Evolutionary conservation across 2,329 filamentous ascomycete species (phyloP).

Genomic region (Ilyonectria destructans): DNA sequence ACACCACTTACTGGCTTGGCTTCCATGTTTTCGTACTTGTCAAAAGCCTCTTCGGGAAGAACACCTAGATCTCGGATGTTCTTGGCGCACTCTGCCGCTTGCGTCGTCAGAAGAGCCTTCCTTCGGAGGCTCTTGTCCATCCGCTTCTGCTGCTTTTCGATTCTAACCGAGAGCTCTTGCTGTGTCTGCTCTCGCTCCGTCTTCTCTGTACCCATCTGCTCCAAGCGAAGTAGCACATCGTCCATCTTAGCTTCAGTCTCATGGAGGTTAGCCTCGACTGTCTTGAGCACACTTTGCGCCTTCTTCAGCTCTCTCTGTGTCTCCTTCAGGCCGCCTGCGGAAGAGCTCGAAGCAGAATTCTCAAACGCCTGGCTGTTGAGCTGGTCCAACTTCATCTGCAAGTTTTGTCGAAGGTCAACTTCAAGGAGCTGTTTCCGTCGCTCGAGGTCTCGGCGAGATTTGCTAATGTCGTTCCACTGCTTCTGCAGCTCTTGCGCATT

Average conservation of each 20-base stretch:
- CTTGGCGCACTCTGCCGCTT: conserved; percentile 85
- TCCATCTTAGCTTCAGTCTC: conserved; percentile 84
- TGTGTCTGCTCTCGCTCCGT: conserved; percentile 79
- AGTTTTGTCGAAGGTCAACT: conserved; percentile 89
- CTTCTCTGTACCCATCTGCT: conserved; percentile 70
- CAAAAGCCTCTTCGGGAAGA: conserved; percentile 93
- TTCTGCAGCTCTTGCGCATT: conserved; percentile 82
- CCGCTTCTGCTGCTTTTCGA: conserved; percentile 88
- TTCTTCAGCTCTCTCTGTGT: conserved; percentile 87
- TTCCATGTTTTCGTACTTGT: conserved; percentile 89
- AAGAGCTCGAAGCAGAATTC: conserved; percentile 71
- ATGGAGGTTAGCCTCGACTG: conserved; percentile 78
- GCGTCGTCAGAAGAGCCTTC: conserved; percentile 83
- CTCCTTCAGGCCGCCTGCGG: conserved; percentile 80
- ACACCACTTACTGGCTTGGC: conserved; percentile 76
- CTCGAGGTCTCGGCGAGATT: conserved; percentile 83
- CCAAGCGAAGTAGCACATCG: conserved; percentile 64
- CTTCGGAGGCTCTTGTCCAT: conserved; percentile 95
- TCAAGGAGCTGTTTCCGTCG: conserved; percentile 87
- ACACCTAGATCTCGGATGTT: conserved; percentile 95
- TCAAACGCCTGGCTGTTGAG: conserved; percentile 85
- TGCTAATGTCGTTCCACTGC: conserved; percentile 83
- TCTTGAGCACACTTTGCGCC: conserved; percentile 77
- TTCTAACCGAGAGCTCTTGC: conserved; percentile 82
- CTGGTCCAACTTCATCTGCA: conserved; percentile 90